Conservation (phyloP, 2,329 filamentous ascomycete genomes). For the Fusarium sp. region DNA sequence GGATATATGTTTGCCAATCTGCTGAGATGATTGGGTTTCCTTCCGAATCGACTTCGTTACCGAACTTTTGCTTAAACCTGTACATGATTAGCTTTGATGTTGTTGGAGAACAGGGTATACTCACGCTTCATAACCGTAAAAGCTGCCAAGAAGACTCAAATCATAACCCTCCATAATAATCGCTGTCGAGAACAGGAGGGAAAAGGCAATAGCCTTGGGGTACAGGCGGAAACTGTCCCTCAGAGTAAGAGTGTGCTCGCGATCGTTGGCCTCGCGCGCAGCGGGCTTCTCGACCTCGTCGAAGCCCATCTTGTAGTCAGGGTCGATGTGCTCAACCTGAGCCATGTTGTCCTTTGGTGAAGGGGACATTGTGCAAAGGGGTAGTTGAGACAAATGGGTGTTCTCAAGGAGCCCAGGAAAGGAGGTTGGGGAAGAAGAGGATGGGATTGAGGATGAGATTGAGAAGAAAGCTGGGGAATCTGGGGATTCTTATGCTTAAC, state of each 20-base stretch:
- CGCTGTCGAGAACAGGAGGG: conserved; percentile 51
- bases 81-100: conserved; percentile 35
- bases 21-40: conserved; percentile 14
- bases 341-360: conserved; percentile 6
- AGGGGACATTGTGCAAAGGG: conserved; percentile 1
- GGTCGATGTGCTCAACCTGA: conserved; percentile 24
- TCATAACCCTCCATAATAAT: conserved; percentile 53
- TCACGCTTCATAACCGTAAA: conserved; percentile 48
- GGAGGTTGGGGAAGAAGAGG: not conserved
- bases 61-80: conserved; percentile 25
- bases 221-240: conserved; percentile 53
- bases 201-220: conserved; percentile 51
- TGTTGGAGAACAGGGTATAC: conserved; percentile 51
- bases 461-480: conserved; percentile 11
- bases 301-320: conserved; percentile 9
- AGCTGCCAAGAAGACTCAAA: conserved; percentile 43
- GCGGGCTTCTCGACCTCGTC: conserved; percentile 13
- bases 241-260: conserved; percentile 49
- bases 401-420: not conserved
- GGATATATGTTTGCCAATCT: conserved; percentile 26
- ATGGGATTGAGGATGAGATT: not conserved
- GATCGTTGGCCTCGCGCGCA: conserved; percentile 16
- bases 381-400: not conserved
- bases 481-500: conserved; percentile 25
- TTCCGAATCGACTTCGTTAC: conserved; percentile 16